Evolutionary conservation across 129 eudicot genomes (phyloP).

Genomic region (Glebionis coronaria): DNA sequence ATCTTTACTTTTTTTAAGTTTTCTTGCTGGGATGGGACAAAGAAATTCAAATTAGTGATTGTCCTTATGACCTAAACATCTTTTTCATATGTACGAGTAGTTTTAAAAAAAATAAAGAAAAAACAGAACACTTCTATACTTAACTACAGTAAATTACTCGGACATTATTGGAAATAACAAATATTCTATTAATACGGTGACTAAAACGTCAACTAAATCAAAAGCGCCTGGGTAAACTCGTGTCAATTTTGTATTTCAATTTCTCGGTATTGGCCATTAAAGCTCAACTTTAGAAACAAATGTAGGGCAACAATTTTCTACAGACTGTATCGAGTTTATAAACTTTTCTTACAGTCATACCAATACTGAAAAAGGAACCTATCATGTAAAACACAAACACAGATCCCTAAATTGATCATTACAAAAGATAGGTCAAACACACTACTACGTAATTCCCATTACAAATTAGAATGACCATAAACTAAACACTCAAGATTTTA

Average conservation of each 20-base stretch:
- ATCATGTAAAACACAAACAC: background rate
- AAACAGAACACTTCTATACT: no score
- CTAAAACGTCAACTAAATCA: conserved; percentile 9
- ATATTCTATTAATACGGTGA: no score
- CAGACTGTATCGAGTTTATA: background rate
- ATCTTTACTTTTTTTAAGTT: no score
- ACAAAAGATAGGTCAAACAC: background rate
- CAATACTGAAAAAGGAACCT: background rate
- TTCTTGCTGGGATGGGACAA: no score
- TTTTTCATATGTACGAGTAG: no score
- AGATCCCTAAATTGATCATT: conserved; percentile 3
- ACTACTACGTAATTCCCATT: conserved; percentile 9
- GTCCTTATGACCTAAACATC: no score
- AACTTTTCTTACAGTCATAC: background rate
- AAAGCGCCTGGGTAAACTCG: background rate
- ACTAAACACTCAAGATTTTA: conserved; percentile 4
- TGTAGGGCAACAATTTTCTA: background rate
- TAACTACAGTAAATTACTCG: no score
- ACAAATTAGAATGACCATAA: background rate
- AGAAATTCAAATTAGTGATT: no score
- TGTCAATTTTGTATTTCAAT: conserved; percentile 14
- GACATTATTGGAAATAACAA: no score
- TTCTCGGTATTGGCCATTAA: conserved; percentile 21
- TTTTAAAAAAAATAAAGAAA: no score
- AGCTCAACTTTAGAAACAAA: conserved; percentile 14